Base-by-base conservation (phyloP, 495 filamentous ascomycete genomes). In the Podospora appendiculata region DNA sequence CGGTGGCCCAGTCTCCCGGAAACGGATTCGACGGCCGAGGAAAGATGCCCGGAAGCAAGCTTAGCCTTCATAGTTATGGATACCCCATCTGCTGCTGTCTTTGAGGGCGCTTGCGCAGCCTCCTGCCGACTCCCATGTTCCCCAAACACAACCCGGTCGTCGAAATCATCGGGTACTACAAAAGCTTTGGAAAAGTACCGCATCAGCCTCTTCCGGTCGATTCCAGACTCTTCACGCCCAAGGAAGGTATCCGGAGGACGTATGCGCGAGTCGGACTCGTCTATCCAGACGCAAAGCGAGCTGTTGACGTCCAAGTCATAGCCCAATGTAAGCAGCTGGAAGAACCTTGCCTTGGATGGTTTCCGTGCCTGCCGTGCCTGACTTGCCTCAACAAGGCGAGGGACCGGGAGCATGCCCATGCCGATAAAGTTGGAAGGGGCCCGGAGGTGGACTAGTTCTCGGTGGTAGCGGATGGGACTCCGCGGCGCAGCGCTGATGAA, bases 241-340 rank as follows among this genome's bases (percentile, higher is more conserved):
- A 48, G 44, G 9, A 18, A 39, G 7, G 8, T 19, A 45, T 65
- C 46, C 7, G 54, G 55, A 12, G 53, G 43, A 14, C 41, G 38
- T 0, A 58, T 35, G 10, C 38, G 12, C 16, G 58, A 32, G 11
- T 42, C 45, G 0, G 50, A 19, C 5, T 50, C 41, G 13, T 61
- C 59, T 8, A 53, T 58, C 62, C 58, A 67, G 12, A 55, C 61
- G 43, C 60, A 69, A 35, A 69, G 54, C 41, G 64, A 55, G 25
- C 54, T 45, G 45, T 52, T 53, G 13, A 69, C 45, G 32, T 50
- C 56, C 16, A 67, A 43, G 10, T 67, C 52, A 4, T 54, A 43
- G n/a, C 58, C 55, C n/a, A 69, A 47, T 6, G 54, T 58, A 35
- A 69, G 32, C 13, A 67, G 14, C 47, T 69, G 64, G 25, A 67